These are phyloP conservation scores for Penicillium cataractarum DNA, from an alignment of 495 filamentous ascomycete species.

Conservation along the genomic window DNA sequence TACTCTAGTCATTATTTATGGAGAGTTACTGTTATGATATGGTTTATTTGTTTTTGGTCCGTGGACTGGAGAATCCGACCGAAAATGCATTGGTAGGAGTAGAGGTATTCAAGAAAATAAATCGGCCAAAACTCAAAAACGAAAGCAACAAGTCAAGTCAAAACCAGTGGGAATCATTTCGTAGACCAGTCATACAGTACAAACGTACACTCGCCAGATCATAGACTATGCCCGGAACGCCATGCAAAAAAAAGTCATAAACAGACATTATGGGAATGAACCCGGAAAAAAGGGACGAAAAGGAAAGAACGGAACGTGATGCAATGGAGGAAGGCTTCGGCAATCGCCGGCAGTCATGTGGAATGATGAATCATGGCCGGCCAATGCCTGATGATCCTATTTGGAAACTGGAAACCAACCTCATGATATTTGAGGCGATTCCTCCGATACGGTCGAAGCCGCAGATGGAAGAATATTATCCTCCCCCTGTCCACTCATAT, in stretches of 20 bases:
- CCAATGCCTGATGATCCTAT: neutral
- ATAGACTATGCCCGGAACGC: conserved; percentile 18
- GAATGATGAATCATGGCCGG: neutral
- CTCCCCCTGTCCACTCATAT: conserved; percentile 18
- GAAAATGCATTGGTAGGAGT: neutral
- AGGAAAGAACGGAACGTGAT: neutral
- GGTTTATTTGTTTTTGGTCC: conserved; percentile 3
- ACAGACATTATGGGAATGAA: conserved; percentile 1
- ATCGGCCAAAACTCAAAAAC: no score
- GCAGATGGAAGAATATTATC: conserved; percentile 11
- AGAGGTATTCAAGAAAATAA: neutral
- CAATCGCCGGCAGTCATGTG: neutral
- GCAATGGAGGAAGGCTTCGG: neutral
- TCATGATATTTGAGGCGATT: conserved; percentile 14
- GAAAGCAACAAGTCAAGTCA: neutral
- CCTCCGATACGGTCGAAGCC: conserved; percentile 13
- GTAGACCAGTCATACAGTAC: conserved; percentile 8
- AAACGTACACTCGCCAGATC: conserved; percentile 13
- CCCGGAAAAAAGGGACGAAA: neutral
- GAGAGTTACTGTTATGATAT: neutral
- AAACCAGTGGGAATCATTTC: conserved; percentile 19
- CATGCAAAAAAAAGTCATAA: conserved; percentile 11
- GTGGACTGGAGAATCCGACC: neutral
- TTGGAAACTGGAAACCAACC: neutral
- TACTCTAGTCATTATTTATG: no score